These are phyloP conservation scores for Bjerkandera adusta DNA, from an alignment of 1,284 basidiomycete species.

Conservation along the genomic window DNA sequence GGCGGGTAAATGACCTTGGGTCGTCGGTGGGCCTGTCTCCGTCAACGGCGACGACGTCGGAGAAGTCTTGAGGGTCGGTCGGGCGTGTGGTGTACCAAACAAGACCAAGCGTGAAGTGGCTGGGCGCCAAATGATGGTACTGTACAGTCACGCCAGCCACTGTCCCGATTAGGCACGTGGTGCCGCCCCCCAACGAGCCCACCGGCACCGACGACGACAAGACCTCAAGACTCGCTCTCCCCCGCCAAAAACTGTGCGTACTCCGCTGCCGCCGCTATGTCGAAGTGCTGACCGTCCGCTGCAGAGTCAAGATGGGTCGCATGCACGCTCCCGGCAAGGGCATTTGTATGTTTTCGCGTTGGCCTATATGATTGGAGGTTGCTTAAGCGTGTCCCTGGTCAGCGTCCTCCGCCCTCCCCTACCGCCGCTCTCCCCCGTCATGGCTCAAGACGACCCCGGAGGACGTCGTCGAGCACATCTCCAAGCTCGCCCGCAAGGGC, in stretches of 20 bases:
- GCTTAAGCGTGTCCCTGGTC: conserved; percentile 6
- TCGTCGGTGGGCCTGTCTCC: conserved; percentile 34
- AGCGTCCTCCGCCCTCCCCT: conserved; percentile 97
- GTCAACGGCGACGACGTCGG: conserved; percentile 35
- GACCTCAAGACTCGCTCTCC: conserved; percentile 36
- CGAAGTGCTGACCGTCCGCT: conserved; percentile 16
- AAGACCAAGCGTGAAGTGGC: conserved; percentile 25
- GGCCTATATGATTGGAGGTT: conserved; percentile 2
- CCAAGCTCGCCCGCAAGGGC: conserved; percentile 97
- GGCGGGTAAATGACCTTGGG: conserved; percentile 12
- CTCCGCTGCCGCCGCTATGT: conserved; percentile 2
- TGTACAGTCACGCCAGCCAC: conserved; percentile 41
- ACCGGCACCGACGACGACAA: conserved; percentile 42
- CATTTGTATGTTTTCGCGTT: conserved; percentile 68
- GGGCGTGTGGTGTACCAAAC: conserved; percentile 26
- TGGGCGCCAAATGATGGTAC: conserved; percentile 42
- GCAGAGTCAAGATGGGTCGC: conserved; percentile 73
- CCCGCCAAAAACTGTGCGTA: conserved; percentile 36
- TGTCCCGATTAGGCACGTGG: conserved; percentile 35
- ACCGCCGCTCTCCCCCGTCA: conserved; percentile 91
- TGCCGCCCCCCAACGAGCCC: conserved; percentile 25
- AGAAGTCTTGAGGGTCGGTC: conserved; percentile 33
- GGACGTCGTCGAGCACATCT: conserved; percentile 95
- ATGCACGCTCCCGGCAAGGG: conserved; percentile 99
- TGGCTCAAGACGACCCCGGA: conserved; percentile 98